Evolutionary conservation across 768 basidiomycete species (phyloP), one percentile per base, ranked within the genome.

Genomic region (Termitomyces sp.): DNA sequence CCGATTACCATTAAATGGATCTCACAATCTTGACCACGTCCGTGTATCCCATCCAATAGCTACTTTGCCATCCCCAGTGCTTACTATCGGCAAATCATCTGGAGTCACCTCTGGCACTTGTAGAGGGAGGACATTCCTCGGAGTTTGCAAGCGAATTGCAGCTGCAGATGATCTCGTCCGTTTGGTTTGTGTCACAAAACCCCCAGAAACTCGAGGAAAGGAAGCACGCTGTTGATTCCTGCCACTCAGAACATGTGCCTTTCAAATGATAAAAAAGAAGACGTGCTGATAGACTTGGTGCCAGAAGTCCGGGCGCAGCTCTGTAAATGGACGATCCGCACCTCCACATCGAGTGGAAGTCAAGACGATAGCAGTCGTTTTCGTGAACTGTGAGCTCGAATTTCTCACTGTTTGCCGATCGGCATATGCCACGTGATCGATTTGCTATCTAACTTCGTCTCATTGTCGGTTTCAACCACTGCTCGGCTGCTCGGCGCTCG

Each of bases 21-120:
- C 88, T 59, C 66, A 93, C 92, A 87, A 94, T 70, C 84, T 75
- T 2, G 90, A 89, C 81, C 84, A 87, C 2, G 74, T 79, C 56
- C 78, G 76, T 10, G 82, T 79, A 58, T 88, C 77, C 89, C 91
- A 93, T 5, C 86, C 80, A 35, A 93, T 71, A 8, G 83, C 77
- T 2, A 92, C 82, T 59, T 84, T 81, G 10, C 68, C 70, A 19
- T 80, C 82, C 57, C 85, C 84, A 46, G 75, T 74, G 54, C 76
- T 83, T 34, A 78, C 71, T 49, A 78, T 76, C 4, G 84, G 84
- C 7, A 82, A 62, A 64, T 79, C 74, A 53, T 77, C 75, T 19
- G 65, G 57, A 2, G 60, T 60, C 17, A 71, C 68, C 15, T 68
- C 64, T 14, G 68, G 56, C 24, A 65, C 59, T 10, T 55, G 62